These are phyloP conservation scores for Linnemannia elongata DNA, from an alignment of 192 early-diverging fungal genomes.

Conservation along the genomic window DNA sequence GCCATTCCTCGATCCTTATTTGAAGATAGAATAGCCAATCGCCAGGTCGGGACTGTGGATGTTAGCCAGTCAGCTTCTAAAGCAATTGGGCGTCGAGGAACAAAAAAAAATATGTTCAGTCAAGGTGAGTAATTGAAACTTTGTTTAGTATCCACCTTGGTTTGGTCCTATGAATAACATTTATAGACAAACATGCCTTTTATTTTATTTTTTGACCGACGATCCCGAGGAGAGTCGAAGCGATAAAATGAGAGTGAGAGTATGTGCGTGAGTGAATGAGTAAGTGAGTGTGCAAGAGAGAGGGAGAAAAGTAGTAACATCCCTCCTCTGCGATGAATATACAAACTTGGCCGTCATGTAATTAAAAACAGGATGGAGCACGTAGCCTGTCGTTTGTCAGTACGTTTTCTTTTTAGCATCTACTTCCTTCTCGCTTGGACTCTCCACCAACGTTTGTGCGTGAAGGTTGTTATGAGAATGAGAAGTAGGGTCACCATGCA, in stretches of 20 bases:
- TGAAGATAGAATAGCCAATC: not conserved
- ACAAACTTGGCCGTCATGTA: not conserved
- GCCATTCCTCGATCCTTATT: not conserved
- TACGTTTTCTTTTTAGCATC: not conserved
- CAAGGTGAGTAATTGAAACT: conserved; percentile 11
- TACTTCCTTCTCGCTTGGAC: not conserved
- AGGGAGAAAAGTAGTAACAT: conserved; percentile 3
- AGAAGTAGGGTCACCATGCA: not conserved
- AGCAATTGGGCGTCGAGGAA: not conserved
- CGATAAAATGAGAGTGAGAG: not conserved
- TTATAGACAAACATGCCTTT: conserved; percentile 7
- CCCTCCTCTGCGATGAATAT: not conserved
- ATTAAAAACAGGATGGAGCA: not conserved
- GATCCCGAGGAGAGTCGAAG: not conserved
- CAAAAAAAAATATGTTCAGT: not conserved
- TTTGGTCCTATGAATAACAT: conserved; percentile 21
- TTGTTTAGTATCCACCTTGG: conserved; percentile 3
- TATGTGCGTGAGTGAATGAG: not conserved
- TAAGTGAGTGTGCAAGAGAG: not conserved
- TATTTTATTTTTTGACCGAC: not conserved
- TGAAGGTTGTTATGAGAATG: not conserved
- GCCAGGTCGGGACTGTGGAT: not conserved
- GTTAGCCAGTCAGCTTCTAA: not conserved
- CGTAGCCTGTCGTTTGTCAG: not conserved
- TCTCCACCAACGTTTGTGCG: not conserved